Evolutionary conservation across 192 early-diverging fungal genomes (phyloP).

Genomic region (Coemansia guatemalensis): DNA sequence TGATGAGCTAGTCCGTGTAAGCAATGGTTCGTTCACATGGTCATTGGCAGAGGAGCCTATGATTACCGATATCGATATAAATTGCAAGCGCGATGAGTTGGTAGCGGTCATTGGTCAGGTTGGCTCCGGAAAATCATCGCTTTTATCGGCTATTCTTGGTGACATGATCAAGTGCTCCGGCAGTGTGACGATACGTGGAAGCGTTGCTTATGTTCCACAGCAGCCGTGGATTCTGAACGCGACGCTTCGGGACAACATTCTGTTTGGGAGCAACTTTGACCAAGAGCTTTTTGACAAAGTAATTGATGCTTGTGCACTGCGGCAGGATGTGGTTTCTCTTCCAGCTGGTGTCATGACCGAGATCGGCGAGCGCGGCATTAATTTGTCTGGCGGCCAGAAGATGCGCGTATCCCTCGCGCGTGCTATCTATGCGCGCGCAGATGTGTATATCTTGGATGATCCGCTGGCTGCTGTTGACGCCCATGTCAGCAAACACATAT

Average conservation of each 20-base stretch:
- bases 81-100: slow-evolving; percentile 51
- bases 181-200: slow-evolving; percentile 27
- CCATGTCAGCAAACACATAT: slow-evolving; percentile 63
- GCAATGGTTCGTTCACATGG: slow-evolving; percentile 57
- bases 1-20: slow-evolving; percentile 33
- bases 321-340: slow-evolving; percentile 57
- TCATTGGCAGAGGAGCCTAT: slow-evolving; percentile 31
- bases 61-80: slow-evolving; percentile 39
- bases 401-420: no score
- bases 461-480: slow-evolving; percentile 68
- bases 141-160: no score
- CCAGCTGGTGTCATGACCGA: slow-evolving; percentile 56
- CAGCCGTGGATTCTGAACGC: no score
- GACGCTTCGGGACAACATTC: no score
- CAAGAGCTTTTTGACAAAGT: slow-evolving; percentile 56
- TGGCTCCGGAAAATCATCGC: slow-evolving; percentile 64
- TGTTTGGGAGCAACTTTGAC: slow-evolving; percentile 61
- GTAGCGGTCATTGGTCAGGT: slow-evolving; percentile 63
- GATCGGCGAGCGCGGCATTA: no score
- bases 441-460: slow-evolving; percentile 70
- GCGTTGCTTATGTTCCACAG: slow-evolving; percentile 58
- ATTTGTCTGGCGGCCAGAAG: no score
- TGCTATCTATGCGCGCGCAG: slow-evolving; percentile 64
- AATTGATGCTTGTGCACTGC: slow-evolving; percentile 57
- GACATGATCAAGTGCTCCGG: slow-evolving; percentile 41